Evolutionary conservation across 2,329 filamentous ascomycete species (phyloP), one percentile per base, ranked within the genome.

Genomic region (Beauveria medogensis): DNA sequence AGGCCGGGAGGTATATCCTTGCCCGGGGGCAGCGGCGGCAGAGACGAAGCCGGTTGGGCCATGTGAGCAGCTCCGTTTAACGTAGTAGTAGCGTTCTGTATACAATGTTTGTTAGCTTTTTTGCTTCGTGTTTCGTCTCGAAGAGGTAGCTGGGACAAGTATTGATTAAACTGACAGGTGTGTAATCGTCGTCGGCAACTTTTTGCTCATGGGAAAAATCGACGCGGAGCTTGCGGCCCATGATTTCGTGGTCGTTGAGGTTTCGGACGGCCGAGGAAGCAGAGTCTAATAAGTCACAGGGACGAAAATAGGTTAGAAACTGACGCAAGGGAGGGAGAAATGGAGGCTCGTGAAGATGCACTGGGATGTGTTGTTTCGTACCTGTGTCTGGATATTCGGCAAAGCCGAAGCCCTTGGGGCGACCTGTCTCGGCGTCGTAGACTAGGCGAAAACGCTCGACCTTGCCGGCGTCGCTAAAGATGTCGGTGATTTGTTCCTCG

Each of bases 341-440:
- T 5, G 18, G 2, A 30, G 5, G 48, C 8, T 37, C 34, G 12
- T 37, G 26, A 18, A 34, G 48, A 16, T 30, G 28, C n/a, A n/a
- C 28, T 9, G 48, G 48, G 10, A 14, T 28, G n/a, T 9, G 5
- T 37, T 12, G 44, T 37, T 16, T 26, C 73, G 41, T 82, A 83
- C 96, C 93, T 63, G 90, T 87, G 71, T 97, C 94, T 60, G 91
- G 89, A 71, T 96, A 99, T 73, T 97, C 93, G 69, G 92, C 90
- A 69, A 97, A 99, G 41, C 94, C 94, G 72, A 96, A 99, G 20
- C 94, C 94, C 74, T 97, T 97, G 1, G 94, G 92, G 61, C 91
- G 87, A 47, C 93, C 92, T 3, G 92, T 97, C 70, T 97, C 93
- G 58, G 92, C 89, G 77, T 97, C 95, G 75, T 96, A 95, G 65